These are phyloP conservation scores for Brassica cretica DNA, from an alignment of 345 rosid genomes.

Conservation along the genomic window DNA sequence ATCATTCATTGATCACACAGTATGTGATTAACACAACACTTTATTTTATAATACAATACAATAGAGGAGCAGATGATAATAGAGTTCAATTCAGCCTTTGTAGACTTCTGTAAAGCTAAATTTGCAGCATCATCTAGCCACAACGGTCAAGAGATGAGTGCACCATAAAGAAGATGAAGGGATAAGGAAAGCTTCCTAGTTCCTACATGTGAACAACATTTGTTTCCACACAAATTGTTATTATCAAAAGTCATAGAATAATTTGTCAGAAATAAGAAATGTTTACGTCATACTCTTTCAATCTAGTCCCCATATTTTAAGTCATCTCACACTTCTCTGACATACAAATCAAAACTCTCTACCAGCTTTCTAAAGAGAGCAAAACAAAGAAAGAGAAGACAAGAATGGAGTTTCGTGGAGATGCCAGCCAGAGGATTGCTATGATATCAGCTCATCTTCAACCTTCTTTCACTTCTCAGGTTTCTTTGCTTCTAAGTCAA, in stretches of 20 bases:
- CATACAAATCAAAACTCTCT: slow-evolving; percentile 13
- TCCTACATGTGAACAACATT: slow-evolving; percentile 25
- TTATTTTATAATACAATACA: not conserved
- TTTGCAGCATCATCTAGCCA: slow-evolving; percentile 31
- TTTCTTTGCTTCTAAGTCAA: slow-evolving; percentile 28
- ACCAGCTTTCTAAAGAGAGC: slow-evolving; percentile 10
- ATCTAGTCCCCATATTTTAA: slow-evolving; percentile 38
- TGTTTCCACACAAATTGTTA: slow-evolving; percentile 49
- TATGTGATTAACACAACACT: not conserved
- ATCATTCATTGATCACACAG: not conserved
- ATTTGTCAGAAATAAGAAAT: not conserved
- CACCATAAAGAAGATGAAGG: slow-evolving; percentile 29
- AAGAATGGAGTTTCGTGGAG: slow-evolving; percentile 51
- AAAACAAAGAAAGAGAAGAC: slow-evolving; percentile 22
- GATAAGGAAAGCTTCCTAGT: slow-evolving; percentile 51
- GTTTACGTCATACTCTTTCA: slow-evolving; percentile 50
- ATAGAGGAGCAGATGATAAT: not conserved
- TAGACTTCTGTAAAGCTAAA: not conserved
- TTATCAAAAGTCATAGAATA: not conserved
- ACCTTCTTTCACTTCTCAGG: slow-evolving; percentile 54
- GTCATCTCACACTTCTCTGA: slow-evolving; percentile 36
- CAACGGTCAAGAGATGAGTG: slow-evolving; percentile 25
- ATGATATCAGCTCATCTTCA: slow-evolving; percentile 63
- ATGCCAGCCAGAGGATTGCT: slow-evolving; percentile 60
- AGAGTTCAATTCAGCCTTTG: not conserved